Evolutionary conservation across 441 rosid genomes (phyloP), one percentile per base, ranked within the genome.

Genomic region (Sinapis alba): DNA sequence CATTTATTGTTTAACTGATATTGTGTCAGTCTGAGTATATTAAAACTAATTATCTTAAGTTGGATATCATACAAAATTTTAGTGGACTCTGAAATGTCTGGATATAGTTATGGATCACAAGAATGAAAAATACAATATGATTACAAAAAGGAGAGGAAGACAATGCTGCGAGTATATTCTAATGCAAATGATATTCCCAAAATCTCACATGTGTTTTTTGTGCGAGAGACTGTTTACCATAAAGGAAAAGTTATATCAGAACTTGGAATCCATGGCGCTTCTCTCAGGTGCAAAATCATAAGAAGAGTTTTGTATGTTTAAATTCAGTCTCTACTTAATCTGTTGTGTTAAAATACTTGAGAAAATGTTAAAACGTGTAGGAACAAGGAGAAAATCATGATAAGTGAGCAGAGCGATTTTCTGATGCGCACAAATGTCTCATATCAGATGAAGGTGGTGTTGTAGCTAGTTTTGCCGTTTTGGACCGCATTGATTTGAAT

Each of bases 391-490:
- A 87, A 64, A 71, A 90, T 96, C 45, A 84, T 96, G 10, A 32
- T 89, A 43, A 93, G 93, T 21, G 94, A 87, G 47, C 86, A 89
- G 68, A 74, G 93, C 32, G 97, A 98, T 59, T 96, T 92, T 72
- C 82, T 96, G 81, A 84, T 90, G 98, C 83, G 97, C 38, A 93
- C 97, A 7, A 96, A 90, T 78, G 84, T 86, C 19, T 85, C 97
- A 1, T 91, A 13, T 89, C 97, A 47, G 80, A 91, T 68, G 99
- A 96, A 90, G 97, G 98, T 7, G 98, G 99, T 30, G 97, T 96
- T 24, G 97, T 89, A 0, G 92, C 98, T 65, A 98, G 98, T 78
- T 93, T 85, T 74, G 97, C 93, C 4, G 99, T 93, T 45, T 68
- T 96, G 84, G 97, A 96, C 78, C 91, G 97, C 76, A 65, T 93